phyloP scores from a whole-genome alignment of 2,329 filamentous ascomycete species.

The Fusarium dlaminii region DNA sequence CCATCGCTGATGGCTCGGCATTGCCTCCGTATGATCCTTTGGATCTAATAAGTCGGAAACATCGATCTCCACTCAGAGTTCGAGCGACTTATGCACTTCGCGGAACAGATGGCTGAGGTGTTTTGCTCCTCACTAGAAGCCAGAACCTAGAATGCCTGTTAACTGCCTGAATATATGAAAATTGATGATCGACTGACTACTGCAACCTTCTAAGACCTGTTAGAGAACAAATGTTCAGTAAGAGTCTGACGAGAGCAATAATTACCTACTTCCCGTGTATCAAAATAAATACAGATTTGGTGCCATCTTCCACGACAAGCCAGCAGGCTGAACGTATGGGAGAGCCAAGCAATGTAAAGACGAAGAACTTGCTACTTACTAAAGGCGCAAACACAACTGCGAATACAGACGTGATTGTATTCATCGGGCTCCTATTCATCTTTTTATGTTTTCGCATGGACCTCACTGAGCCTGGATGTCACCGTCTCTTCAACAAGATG shows the following conservation, averaged over 20 bases:
- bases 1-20: background rate
- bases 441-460: background rate
- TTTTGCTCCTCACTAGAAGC: background rate
- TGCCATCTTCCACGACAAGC: background rate
- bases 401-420: background rate
- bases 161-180: background rate
- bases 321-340: background rate
- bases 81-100: background rate
- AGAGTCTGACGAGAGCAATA: background rate
- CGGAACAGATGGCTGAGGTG: background rate
- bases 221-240: too few relatives aligned
- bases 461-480: background rate
- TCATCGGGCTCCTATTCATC: background rate
- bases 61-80: background rate
- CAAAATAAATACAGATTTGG: background rate
- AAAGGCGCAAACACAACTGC: background rate
- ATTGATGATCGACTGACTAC: background rate
- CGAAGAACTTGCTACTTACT: background rate
- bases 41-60: background rate
- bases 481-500: background rate
- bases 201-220: background rate
- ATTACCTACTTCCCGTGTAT: too few relatives aligned
- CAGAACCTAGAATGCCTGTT: background rate
- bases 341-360: background rate
- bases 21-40: background rate